Percentiles rank a stretch among this genome's conserved stretches.
These are phyloP conservation scores for Kuraishia piskuri DNA, from an alignment of 805 yeast species.

Conservation along the genomic window DNA sequence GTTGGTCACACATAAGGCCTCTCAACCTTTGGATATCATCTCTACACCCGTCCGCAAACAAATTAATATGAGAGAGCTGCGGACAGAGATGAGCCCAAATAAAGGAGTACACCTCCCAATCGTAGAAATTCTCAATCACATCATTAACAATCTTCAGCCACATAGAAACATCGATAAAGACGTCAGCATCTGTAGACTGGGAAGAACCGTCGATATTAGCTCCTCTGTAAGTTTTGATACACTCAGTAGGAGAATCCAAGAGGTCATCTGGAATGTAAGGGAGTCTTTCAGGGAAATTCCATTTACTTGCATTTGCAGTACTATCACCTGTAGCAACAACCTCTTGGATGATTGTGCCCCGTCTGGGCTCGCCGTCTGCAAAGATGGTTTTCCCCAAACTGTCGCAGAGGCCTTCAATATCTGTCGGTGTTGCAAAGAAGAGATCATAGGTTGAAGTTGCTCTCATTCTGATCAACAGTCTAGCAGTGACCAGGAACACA, in stretches of 20 bases:
- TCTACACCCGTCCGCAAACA: slow-evolving; percentile 35
- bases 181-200: not conserved
- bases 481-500: slow-evolving; percentile 36
- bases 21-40: slow-evolving; percentile 32
- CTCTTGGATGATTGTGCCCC: not conserved
- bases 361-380: not conserved
- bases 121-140: slow-evolving; percentile 41
- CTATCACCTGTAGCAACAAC: not conserved
- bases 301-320: slow-evolving; percentile 27
- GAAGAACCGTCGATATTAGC: not conserved
- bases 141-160: slow-evolving; percentile 45
- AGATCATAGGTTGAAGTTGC: slow-evolving; percentile 34
- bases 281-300: slow-evolving; percentile 57
- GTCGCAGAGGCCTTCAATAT: slow-evolving; percentile 60
- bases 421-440: slow-evolving; percentile 43
- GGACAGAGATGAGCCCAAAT: slow-evolving; percentile 62
- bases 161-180: slow-evolving; percentile 30
- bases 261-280: slow-evolving; percentile 36
- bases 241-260: slow-evolving; percentile 30
- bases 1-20: slow-evolving; percentile 44
- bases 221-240: not conserved
- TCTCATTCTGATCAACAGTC: slow-evolving; percentile 48
- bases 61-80: slow-evolving; percentile 49
- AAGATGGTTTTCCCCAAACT: slow-evolving; percentile 35
- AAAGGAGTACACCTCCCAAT: slow-evolving; percentile 68